Conservation (phyloP, 1,284 basidiomycete species). For the Stygiomarasmius scandens region DNA sequence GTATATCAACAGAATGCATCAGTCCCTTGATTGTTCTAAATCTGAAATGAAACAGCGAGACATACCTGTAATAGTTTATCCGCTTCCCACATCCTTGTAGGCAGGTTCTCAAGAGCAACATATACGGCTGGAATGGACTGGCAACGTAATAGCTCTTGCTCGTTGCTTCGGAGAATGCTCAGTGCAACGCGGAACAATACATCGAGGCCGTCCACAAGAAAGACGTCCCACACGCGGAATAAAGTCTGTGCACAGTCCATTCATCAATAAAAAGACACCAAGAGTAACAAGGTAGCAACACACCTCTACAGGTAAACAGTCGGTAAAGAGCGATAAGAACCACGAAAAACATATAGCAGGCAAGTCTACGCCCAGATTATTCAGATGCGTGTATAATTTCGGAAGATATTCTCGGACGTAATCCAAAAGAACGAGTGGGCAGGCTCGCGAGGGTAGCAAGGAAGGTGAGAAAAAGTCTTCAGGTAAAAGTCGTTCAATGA, state of each 20-base stretch:
- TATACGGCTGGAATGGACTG: conserved; percentile 87
- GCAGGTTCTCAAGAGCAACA: conserved; percentile 82
- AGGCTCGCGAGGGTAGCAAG: conserved; percentile 87
- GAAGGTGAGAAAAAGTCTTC: conserved; percentile 85
- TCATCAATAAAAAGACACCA: not conserved
- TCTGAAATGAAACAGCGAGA: not conserved
- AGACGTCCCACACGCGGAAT: conserved; percentile 93
- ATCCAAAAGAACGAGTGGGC: conserved; percentile 89
- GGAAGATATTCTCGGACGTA: conserved; percentile 83
- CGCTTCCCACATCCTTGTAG: conserved; percentile 89
- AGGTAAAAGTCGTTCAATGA: conserved; percentile 85
- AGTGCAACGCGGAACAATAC: conserved; percentile 92
- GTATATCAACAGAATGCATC: not conserved
- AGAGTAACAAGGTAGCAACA: conserved; percentile 22
- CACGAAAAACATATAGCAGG: conserved; percentile 97
- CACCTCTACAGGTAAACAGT: conserved; percentile 94
- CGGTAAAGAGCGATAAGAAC: conserved; percentile 96
- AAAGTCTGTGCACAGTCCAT: conserved; percentile 59
- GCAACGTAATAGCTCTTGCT: conserved; percentile 80
- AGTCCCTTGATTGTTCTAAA: too few species aligned
- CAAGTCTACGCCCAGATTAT: conserved; percentile 84
- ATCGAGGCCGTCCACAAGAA: conserved; percentile 91
- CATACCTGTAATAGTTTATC: conserved; percentile 86
- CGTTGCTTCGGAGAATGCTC: conserved; percentile 83
- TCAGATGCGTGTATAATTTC: conserved; percentile 75